Evolutionary conservation across 2,329 filamentous ascomycete species (phyloP).

Genomic region (Exutisphaerella laricina): DNA sequence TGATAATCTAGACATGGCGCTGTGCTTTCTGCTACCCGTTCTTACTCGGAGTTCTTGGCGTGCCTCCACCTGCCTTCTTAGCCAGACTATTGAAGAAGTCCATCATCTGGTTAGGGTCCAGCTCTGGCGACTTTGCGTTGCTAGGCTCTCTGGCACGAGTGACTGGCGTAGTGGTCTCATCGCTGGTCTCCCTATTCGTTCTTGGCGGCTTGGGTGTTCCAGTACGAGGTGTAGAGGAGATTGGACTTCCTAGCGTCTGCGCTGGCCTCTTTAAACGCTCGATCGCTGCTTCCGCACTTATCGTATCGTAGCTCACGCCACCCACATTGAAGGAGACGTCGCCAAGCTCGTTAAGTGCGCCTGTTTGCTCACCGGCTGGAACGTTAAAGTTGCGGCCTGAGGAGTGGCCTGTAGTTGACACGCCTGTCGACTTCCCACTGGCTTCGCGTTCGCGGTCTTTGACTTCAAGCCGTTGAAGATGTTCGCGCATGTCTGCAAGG

Average conservation of each 20-base stretch:
- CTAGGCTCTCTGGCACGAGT: not conserved
- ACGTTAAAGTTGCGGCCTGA: conserved; percentile 20
- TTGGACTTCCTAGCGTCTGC: conserved; percentile 6
- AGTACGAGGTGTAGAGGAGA: conserved; percentile 11
- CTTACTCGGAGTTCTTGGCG: not conserved
- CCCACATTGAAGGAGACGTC: conserved; percentile 76
- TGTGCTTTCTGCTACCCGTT: too few relatives aligned
- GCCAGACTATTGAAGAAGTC: conserved; percentile 4
- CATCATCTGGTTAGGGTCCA: conserved; percentile 1
- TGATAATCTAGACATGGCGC: too few relatives aligned
- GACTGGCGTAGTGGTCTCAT: not conserved
- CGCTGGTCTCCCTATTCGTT: conserved; percentile 10
- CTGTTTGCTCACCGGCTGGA: conserved; percentile 35
- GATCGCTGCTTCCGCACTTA: conserved; percentile 30
- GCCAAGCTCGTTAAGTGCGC: conserved; percentile 30
- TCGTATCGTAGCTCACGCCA: conserved; percentile 64
- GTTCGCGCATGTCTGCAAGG: conserved; percentile 39
- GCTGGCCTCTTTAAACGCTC: conserved; percentile 29
- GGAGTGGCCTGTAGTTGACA: conserved; percentile 20
- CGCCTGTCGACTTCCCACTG: conserved; percentile 13
- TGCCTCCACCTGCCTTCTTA: conserved; percentile 2
- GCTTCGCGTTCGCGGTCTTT: conserved; percentile 52
- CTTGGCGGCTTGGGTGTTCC: conserved; percentile 18
- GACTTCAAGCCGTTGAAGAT: conserved; percentile 69
- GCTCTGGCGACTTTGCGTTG: conserved; percentile 1